Evolutionary conservation across 1,139 yeast species (phyloP).

Genomic region (Debaryomyces subglobosus): DNA sequence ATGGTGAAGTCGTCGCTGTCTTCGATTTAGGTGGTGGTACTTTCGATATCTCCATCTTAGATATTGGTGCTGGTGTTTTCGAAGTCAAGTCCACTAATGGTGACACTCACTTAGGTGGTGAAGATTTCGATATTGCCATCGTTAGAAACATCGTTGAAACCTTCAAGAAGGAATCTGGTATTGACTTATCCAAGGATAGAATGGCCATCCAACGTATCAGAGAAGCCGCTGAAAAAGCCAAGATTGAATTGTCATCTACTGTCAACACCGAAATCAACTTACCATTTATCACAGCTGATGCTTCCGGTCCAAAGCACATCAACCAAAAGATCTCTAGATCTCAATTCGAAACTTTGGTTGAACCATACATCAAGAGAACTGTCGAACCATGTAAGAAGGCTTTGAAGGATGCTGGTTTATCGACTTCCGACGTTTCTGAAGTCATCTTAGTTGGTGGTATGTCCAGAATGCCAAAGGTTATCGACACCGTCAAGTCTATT

Average conservation of each 20-base stretch:
- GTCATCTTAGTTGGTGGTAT: constrained; percentile 99
- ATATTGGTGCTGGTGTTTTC: constrained; percentile 85
- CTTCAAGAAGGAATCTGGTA: constrained; percentile 91
- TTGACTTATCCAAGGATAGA: constrained; percentile 88
- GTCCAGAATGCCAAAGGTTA: constrained; percentile 99
- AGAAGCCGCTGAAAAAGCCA: constrained; percentile 99
- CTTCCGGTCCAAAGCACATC: constrained; percentile 98
- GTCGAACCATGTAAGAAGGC: constrained; percentile 98
- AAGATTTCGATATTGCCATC: constrained; percentile 85
- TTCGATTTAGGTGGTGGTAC: constrained; percentile 92
- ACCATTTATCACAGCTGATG: constrained; percentile 96
- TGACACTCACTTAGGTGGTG: constrained; percentile 91
- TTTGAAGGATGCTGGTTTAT: constrained; percentile 89
- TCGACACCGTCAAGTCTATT: constrained; percentile 90
- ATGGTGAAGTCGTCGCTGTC: constrained; percentile 72
- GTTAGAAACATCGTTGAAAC: constrained; percentile 88
- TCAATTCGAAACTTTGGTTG: constrained; percentile 91
- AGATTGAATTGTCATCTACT: constrained; percentile 95
- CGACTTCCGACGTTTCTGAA: constrained; percentile 87
- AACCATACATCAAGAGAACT: constrained; percentile 88
- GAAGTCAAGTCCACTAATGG: constrained; percentile 89
- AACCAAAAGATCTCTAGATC: constrained; percentile 91
- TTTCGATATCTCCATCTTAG: constrained; percentile 81
- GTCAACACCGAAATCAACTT: constrained; percentile 92
- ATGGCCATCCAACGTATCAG: constrained; percentile 99